Conservation (phyloP, 495 filamentous ascomycete genomes). For the Talaromyces ruber region DNA sequence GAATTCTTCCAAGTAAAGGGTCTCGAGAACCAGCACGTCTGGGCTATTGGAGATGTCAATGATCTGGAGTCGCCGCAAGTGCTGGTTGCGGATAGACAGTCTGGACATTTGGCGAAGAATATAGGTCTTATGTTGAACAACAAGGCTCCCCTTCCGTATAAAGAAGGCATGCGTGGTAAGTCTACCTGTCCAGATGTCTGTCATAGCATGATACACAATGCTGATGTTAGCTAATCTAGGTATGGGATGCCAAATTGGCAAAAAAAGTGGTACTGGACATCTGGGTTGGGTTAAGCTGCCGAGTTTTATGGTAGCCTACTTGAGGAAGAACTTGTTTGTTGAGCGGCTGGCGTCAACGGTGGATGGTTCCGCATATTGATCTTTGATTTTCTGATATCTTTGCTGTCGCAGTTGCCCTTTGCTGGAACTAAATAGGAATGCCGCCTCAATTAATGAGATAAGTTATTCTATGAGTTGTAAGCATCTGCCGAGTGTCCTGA, state of each 20-base stretch:
- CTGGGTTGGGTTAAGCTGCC: neutral
- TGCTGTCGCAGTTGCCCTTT: neutral
- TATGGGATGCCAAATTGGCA: slow-evolving; percentile 3
- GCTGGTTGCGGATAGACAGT: neutral
- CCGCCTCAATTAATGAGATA: neutral
- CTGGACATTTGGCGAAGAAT: neutral
- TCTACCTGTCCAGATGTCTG: neutral
- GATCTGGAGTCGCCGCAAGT: slow-evolving; percentile 6
- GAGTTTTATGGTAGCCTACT: neutral
- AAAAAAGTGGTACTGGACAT: neutral
- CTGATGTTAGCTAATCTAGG: neutral
- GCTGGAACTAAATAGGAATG: neutral
- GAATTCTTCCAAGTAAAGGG: slow-evolving; percentile 40
- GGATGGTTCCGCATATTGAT: neutral
- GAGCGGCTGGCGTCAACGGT: neutral
- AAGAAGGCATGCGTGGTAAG: neutral
- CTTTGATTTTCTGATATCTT: neutral
- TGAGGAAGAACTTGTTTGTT: neutral
- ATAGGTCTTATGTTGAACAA: neutral
- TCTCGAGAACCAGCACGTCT: slow-evolving; percentile 13
- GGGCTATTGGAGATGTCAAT: slow-evolving; percentile 33
- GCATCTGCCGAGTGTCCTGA: neutral
- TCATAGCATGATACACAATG: neutral
- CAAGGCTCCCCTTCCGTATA: neutral
- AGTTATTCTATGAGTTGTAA: neutral